phyloP scores from a whole-genome alignment of 306 rosid genomes.

The Quercus engelmannii region DNA sequence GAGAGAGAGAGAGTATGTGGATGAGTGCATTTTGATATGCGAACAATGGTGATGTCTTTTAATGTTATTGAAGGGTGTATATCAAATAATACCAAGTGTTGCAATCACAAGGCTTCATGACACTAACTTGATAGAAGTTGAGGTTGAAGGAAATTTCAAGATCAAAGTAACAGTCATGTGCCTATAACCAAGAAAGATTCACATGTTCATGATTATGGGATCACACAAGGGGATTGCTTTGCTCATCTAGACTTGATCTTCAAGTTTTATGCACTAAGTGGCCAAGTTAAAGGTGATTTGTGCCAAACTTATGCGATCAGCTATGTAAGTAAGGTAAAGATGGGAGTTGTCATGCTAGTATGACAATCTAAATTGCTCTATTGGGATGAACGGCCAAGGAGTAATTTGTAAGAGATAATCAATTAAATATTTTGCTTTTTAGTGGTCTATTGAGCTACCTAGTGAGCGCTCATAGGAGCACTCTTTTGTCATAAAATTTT shows the following conservation, averaged over 20 bases:
- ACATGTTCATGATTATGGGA: constrained; percentile 8
- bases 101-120: not conserved
- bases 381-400: constrained; percentile 29
- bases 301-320: constrained; percentile 20
- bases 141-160: constrained; percentile 20
- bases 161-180: constrained; percentile 24
- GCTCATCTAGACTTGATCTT: constrained; percentile 35
- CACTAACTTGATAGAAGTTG: constrained; percentile 15
- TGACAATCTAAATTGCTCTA: constrained; percentile 18
- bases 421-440: not conserved
- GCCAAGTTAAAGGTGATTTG: constrained; percentile 23
- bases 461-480: too few species aligned
- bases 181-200: constrained; percentile 18
- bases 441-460: not conserved
- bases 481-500: not conserved
- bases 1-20: too few species aligned
- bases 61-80: too few species aligned
- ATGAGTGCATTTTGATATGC: too few species aligned
- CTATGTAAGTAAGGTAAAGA: constrained; percentile 33
- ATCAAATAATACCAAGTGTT: not conserved
- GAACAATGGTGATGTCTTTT: too few species aligned
- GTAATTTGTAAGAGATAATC: constrained; percentile 37
- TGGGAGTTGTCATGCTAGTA: constrained; percentile 25
- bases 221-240: constrained; percentile 28
- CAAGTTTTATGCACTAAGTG: constrained; percentile 24